Percentiles rank a stretch among this genome's conserved stretches.
Conservation (phyloP, 768 basidiomycete species). For the Pholiota conissans region DNA sequence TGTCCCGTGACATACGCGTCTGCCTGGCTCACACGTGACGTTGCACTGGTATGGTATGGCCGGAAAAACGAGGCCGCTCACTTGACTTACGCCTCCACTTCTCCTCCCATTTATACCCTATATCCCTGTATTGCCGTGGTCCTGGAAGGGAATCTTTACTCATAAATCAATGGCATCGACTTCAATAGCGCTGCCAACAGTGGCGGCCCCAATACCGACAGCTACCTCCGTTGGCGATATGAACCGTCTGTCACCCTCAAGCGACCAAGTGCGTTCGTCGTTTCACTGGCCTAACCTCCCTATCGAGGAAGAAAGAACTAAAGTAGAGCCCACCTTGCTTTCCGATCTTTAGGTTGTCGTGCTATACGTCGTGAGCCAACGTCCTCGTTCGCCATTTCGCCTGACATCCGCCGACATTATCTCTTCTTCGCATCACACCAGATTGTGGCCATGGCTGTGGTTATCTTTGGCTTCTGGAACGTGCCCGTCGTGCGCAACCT, state of each 20-base stretch:
- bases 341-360: conserved; percentile 16
- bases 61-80: conserved; percentile 17
- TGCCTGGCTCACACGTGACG: conserved; percentile 3
- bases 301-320: conserved; percentile 12
- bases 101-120: conserved; percentile 4
- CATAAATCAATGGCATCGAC: conserved; percentile 14
- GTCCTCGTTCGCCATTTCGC: background rate
- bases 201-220: conserved; percentile 44
- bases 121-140: background rate
- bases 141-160: background rate
- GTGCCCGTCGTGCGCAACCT: conserved; percentile 76
- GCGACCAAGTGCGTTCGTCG: conserved; percentile 60
- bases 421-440: conserved; percentile 26
- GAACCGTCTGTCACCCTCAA: conserved; percentile 58
- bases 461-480: conserved; percentile 88
- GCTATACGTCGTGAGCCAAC: conserved; percentile 20
- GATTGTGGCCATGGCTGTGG: conserved; percentile 84
- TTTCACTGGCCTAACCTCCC: conserved; percentile 3
- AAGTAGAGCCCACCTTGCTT: conserved; percentile 20
- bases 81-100: background rate
- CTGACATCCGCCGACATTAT: conserved; percentile 4
- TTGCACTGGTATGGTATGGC: background rate
- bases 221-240: conserved; percentile 27
- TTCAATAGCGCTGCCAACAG: conserved; percentile 33
- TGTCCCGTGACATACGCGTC: conserved; percentile 21